Percentiles rank a stretch among this genome's conserved stretches.
phyloP scores from a whole-genome alignment of 2,329 filamentous ascomycete species.

The Cytospora schulzeri region DNA sequence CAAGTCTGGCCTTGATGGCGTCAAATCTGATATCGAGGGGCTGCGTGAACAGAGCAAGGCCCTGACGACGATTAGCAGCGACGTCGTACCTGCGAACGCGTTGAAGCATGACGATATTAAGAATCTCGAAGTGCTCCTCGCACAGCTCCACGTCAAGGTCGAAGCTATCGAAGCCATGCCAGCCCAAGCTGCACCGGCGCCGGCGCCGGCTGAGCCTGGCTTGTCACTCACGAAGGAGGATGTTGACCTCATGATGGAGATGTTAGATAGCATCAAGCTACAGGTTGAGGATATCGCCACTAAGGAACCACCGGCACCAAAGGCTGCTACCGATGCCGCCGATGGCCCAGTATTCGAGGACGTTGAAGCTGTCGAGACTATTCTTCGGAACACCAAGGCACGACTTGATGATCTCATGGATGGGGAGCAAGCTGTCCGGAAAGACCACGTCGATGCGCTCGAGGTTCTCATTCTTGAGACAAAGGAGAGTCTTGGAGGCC shows the following conservation, averaged over 20 bases:
- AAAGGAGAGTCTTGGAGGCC: constrained; percentile 68
- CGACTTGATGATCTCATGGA: constrained; percentile 81
- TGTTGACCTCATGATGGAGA: constrained; percentile 56
- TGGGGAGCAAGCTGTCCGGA: constrained; percentile 68
- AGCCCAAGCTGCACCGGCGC: constrained; percentile 42
- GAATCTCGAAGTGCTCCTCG: constrained; percentile 80
- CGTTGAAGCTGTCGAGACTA: constrained; percentile 85
- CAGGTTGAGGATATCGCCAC: constrained; percentile 39
- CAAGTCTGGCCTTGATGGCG: constrained; percentile 74
- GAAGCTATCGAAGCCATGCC: constrained; percentile 67
- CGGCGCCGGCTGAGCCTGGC: constrained; percentile 29
- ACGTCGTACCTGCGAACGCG: constrained; percentile 52
- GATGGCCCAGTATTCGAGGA: constrained; percentile 76
- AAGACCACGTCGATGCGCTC: constrained; percentile 66
- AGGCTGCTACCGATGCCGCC: constrained; percentile 30
- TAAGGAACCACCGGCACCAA: constrained; percentile 31
- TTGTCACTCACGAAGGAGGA: constrained; percentile 53
- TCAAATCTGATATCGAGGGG: constrained; percentile 77
- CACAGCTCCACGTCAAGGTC: constrained; percentile 80
- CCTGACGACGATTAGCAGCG: constrained; percentile 55
- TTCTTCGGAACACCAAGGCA: constrained; percentile 86
- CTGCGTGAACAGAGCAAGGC: constrained; percentile 64
- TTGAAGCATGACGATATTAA: constrained; percentile 76
- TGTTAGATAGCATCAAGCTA: constrained; percentile 48
- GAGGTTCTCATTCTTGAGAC: constrained; percentile 71